Percentiles rank a stretch among this genome's conserved stretches.
Conservation (phyloP, 208 protist genomes). For the Leishmania gerbilli region DNA sequence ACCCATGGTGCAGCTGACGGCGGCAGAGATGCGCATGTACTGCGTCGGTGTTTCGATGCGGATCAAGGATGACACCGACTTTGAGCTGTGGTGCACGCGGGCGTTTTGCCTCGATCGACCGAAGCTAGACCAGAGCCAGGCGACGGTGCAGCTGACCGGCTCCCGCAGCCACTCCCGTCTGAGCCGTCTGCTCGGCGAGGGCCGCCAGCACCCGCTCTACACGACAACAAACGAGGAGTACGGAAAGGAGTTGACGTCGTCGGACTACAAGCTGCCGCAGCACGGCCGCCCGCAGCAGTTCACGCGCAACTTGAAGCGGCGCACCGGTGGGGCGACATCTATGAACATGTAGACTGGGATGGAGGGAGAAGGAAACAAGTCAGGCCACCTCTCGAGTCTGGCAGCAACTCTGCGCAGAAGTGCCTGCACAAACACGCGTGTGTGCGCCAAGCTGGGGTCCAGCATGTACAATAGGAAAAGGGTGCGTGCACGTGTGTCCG, state of each 20-base stretch:
- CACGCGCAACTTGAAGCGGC: slow-evolving; percentile 52
- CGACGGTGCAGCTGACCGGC: slow-evolving; percentile 27
- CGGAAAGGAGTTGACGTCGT: slow-evolving; percentile 47
- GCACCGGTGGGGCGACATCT: slow-evolving; percentile 59
- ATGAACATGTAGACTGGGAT: slow-evolving; percentile 86
- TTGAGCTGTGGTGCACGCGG: slow-evolving; percentile 85
- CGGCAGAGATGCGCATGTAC: slow-evolving; percentile 72
- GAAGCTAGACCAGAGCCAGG: slow-evolving; percentile 41
- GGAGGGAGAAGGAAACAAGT: background rate
- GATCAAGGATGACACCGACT: slow-evolving; percentile 64
- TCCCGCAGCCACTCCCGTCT: slow-evolving; percentile 41
- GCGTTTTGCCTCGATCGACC: slow-evolving; percentile 84
- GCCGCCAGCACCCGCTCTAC: slow-evolving; percentile 71
- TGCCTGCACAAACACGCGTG: background rate
- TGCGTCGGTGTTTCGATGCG: slow-evolving; percentile 59
- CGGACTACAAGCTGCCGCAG: slow-evolving; percentile 27
- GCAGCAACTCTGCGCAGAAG: background rate
- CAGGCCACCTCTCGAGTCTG: background rate
- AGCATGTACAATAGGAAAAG: slow-evolving; percentile 1
- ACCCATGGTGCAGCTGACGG: slow-evolving; percentile 39
- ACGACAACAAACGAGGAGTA: slow-evolving; percentile 68
- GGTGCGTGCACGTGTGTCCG: background rate
- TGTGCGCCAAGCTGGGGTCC: background rate
- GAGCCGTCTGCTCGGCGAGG: slow-evolving; percentile 52
- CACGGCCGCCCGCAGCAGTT: slow-evolving; percentile 76